These are phyloP conservation scores for Colletotrichum scovillei DNA, from an alignment of 2,329 filamentous ascomycete genomes.

Conservation along the genomic window DNA sequence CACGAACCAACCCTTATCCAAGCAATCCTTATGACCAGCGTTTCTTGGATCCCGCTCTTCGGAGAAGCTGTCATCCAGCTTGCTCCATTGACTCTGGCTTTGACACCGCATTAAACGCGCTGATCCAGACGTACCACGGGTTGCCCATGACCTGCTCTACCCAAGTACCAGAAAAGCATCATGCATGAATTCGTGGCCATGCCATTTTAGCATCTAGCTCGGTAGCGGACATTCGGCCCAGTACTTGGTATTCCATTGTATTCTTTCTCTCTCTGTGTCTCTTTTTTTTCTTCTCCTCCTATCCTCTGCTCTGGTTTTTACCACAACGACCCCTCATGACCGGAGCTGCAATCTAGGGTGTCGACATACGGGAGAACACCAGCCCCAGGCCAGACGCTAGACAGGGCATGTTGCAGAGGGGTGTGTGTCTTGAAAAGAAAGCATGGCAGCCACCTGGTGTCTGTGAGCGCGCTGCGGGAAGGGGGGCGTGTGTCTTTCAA, in stretches of 20 bases:
- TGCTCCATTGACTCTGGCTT: constrained; percentile 23
- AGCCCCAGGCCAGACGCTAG: constrained; percentile 28
- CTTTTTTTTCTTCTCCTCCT: background rate
- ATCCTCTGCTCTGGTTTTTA: background rate
- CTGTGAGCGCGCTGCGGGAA: constrained; percentile 26
- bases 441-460: constrained; percentile 34
- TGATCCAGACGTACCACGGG: constrained; percentile 41
- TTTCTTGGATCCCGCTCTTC: constrained; percentile 21
- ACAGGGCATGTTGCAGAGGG: constrained; percentile 18
- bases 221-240: constrained; percentile 45
- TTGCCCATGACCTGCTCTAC: constrained; percentile 45
- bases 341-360: constrained; percentile 20
- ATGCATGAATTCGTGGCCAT: constrained; percentile 61
- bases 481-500: constrained; percentile 32
- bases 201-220: constrained; percentile 49
- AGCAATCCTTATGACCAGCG: constrained; percentile 4
- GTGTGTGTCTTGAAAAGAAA: constrained; percentile 31
- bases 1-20: constrained; percentile 25
- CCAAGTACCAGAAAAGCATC: constrained; percentile 36
- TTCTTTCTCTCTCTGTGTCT: constrained; percentile 27
- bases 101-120: constrained; percentile 40
- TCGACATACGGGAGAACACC: constrained; percentile 31
- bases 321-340: constrained; percentile 20
- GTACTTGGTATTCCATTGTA: constrained; percentile 42
- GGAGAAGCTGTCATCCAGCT: constrained; percentile 25